Percentiles rank a stretch among this genome's conserved stretches.
Evolutionary conservation across 139 green algal species (phyloP).

Genomic region (Eudorina sp.): DNA sequence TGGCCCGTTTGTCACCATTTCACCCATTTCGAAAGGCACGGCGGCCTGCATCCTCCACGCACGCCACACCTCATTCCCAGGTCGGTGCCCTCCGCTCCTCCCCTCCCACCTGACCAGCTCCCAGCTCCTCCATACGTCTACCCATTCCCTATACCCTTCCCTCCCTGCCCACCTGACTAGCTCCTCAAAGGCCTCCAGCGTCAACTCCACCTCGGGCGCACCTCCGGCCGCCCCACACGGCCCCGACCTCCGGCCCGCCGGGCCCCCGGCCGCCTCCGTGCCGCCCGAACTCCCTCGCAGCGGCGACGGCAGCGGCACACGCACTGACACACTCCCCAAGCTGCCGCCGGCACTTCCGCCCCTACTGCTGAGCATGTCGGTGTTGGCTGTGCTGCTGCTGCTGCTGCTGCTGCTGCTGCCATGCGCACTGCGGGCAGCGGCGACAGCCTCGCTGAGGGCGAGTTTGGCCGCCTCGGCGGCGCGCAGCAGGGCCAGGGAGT

Average conservation of each 20-base stretch:
- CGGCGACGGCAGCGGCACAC: background rate
- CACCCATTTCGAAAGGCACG: too few species aligned
- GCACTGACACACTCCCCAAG: background rate
- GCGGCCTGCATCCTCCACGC: too few species aligned
- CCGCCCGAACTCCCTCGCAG: background rate
- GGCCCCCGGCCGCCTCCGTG: background rate
- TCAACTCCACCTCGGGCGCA: constrained; percentile 31
- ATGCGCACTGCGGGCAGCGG: background rate
- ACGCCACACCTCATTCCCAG: too few species aligned
- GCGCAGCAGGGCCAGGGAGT: constrained; percentile 20
- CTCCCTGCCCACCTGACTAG: constrained; percentile 12
- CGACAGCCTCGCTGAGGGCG: constrained; percentile 35
- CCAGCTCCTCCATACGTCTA: too few species aligned
- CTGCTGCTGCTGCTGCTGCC: background rate
- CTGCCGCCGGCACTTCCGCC: background rate
- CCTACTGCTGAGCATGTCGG: too few species aligned
- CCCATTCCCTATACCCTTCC: background rate
- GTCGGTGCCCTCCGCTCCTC: too few species aligned
- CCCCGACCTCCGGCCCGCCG: background rate
- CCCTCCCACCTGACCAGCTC: too few species aligned
- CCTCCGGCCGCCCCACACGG: too few species aligned
- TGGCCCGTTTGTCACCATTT: too few species aligned
- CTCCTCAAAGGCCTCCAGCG: background rate
- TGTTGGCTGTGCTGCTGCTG: too few species aligned
- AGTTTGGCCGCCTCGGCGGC: constrained; percentile 64